Conservation (phyloP, 2,329 filamentous ascomycete genomes). For the Epichloe elymi region DNA sequence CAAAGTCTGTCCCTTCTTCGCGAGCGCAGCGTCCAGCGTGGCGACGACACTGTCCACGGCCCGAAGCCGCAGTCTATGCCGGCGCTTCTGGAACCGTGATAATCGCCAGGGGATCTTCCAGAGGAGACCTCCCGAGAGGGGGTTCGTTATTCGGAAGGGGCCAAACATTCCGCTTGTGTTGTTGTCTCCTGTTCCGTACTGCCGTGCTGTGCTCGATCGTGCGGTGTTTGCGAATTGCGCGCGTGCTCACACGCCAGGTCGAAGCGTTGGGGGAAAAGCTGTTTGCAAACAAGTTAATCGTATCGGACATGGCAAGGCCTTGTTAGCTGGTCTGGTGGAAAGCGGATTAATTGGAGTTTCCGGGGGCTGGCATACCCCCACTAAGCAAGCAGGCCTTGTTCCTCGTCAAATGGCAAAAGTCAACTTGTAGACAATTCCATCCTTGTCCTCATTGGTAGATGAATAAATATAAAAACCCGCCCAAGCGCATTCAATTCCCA, state of each 20-base stretch:
- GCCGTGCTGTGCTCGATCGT: no score
- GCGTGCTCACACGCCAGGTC: no score
- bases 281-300: no score
- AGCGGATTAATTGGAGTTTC: not conserved
- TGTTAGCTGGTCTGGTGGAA: not conserved
- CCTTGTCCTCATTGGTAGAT: not conserved
- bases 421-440: no score
- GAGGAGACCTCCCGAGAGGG: constrained; percentile 65
- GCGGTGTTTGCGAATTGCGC: no score
- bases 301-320: no score
- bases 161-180: constrained; percentile 56
- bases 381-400: no score
- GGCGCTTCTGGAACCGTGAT: constrained; percentile 78
- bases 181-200: not conserved
- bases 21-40: constrained; percentile 66
- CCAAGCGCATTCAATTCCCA: not conserved
- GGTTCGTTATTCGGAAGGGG: constrained; percentile 65
- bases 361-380: not conserved
- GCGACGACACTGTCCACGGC: constrained; percentile 80
- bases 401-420: no score
- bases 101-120: constrained; percentile 98
- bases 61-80: constrained; percentile 70
- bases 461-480: not conserved
- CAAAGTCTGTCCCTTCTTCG: constrained; percentile 55
- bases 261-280: no score